phyloP scores from a whole-genome alignment of 2,329 filamentous ascomycete genomes.

The Colletotrichum brevisporum region DNA sequence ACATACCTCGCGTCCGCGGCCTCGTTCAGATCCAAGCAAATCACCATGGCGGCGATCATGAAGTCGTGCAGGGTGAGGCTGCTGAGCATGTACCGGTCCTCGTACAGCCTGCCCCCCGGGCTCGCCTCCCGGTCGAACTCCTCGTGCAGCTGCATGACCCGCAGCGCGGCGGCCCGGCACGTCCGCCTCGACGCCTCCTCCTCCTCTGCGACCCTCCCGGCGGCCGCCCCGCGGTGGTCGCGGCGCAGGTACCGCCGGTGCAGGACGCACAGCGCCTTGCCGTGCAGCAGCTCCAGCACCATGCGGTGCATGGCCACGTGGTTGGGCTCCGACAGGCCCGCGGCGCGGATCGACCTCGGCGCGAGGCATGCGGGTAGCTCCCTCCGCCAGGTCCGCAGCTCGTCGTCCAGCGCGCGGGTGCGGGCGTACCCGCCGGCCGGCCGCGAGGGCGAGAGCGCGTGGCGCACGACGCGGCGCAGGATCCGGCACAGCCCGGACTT shows the following conservation, averaged over 20 bases:
- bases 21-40: slow-evolving; percentile 66
- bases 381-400: slow-evolving; percentile 54
- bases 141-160: slow-evolving; percentile 61
- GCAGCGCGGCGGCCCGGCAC: slow-evolving; percentile 59
- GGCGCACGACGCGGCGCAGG: slow-evolving; percentile 58
- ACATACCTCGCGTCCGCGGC: slow-evolving; percentile 54
- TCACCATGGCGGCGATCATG: slow-evolving; percentile 71
- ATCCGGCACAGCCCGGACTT: slow-evolving; percentile 61
- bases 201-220: slow-evolving; percentile 48
- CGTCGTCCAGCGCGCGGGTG: slow-evolving; percentile 54
- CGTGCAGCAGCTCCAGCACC: slow-evolving; percentile 63
- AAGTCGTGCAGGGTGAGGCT: slow-evolving; percentile 70
- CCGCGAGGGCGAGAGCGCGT: slow-evolving; percentile 54
- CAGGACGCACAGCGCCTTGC: slow-evolving; percentile 64
- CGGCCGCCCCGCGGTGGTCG: slow-evolving; percentile 46
- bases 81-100: slow-evolving; percentile 68
- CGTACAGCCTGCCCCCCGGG: slow-evolving; percentile 65
- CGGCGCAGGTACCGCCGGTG: slow-evolving; percentile 62
- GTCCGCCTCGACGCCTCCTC: slow-evolving; percentile 54
- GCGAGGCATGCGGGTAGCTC: slow-evolving; percentile 57
- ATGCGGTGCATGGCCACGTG: slow-evolving; percentile 63
- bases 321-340: slow-evolving; percentile 59
- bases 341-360: slow-evolving; percentile 57
- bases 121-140: slow-evolving; percentile 61
- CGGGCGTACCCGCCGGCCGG: slow-evolving; percentile 51